Evolutionary conservation across 495 filamentous ascomycete species (phyloP), one percentile per base, ranked within the genome.

Genomic region (Thermochaetoides thermophila): DNA sequence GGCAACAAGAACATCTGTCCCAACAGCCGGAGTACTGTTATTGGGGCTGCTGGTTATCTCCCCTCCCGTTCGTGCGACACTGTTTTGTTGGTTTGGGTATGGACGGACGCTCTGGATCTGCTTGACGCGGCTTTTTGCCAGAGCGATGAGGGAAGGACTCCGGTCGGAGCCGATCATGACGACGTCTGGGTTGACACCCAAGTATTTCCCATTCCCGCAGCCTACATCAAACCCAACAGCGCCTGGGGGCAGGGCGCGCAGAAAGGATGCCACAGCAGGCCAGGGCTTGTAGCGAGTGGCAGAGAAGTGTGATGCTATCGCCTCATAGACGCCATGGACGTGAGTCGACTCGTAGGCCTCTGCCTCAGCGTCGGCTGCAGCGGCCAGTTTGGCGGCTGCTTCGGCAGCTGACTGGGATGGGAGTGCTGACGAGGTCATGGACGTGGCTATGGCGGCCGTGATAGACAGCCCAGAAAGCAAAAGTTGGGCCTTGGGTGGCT

Each of bases 201-300:
- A 59, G 49, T 96, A 92, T 62, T 97, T 97, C 42, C 89, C 89
- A 61, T 97, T 97, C 32, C 89, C 89, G 57, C 89, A 96, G 29
- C 82, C 83, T 33, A 95, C 69, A 55, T 97, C 89, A 15, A 95
- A 61, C 6, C 89, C 89, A 21, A 96, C 58, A n/a, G 82, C 67
- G 11, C 85, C 87, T 17, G 70, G 62, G 4, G 64, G 52, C 19
- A 80, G 62, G n/a, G 61, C 57, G 25, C 57, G 56, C 25, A 97
- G 70, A 53, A 95, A 97, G 26, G 57, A 56, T 45, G 84, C 76
- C 29, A 95, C 80, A 46, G 91, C 78, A 14, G 89, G 89, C 89
- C 89, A 97, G 38, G 89, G 84, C 75, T 95, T 95, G 68, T 94
- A 86, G 31, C 89, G 73, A 14, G 89, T 97, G 8, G 83, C 73